Evolutionary conservation across 176 grass and related monocot genomes (phyloP).

Genomic region (Eleusine coracana): DNA sequence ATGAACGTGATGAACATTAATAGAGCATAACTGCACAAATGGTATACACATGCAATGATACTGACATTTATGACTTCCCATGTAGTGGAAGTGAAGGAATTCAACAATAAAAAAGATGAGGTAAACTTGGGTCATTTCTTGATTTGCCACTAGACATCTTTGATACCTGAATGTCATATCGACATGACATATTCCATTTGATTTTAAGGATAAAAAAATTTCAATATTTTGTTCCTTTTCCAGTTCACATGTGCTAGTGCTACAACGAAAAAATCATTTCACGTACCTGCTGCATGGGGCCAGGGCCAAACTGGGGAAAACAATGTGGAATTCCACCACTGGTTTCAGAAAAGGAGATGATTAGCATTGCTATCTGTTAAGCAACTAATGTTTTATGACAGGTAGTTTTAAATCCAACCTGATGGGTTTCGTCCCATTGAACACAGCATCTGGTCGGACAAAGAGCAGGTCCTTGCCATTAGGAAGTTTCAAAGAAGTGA

Average conservation of each 20-base stretch:
- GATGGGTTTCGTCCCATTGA: constrained; percentile 93
- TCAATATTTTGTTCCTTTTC: background rate
- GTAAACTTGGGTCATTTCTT: constrained; percentile 24
- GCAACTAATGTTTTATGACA: constrained; percentile 31
- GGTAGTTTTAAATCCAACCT: constrained; percentile 50
- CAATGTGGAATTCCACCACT: constrained; percentile 99
- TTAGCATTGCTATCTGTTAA: constrained; percentile 30
- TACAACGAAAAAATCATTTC: constrained; percentile 26
- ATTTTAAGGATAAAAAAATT: background rate
- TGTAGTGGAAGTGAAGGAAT: constrained; percentile 13
- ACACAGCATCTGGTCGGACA: constrained; percentile 93
- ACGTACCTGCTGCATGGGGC: constrained; percentile 84
- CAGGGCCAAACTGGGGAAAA: constrained; percentile 96
- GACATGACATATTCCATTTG: background rate
- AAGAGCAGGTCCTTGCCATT: constrained; percentile 86
- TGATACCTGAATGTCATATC: constrained; percentile 10
- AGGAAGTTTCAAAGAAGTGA: constrained; percentile 87
- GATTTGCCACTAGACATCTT: constrained; percentile 24
- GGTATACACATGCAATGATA: background rate
- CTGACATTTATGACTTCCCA: background rate
- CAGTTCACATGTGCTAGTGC: background rate
- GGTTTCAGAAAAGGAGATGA: constrained; percentile 45
- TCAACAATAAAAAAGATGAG: background rate
- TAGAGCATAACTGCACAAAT: constrained; percentile 20
- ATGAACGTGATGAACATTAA: background rate